A percentile compares a stretch with the other conserved stretches of the same genome.
Evolutionary conservation across 2,329 filamentous ascomycete species (phyloP).

Genomic region (Diaporthe sp.): DNA sequence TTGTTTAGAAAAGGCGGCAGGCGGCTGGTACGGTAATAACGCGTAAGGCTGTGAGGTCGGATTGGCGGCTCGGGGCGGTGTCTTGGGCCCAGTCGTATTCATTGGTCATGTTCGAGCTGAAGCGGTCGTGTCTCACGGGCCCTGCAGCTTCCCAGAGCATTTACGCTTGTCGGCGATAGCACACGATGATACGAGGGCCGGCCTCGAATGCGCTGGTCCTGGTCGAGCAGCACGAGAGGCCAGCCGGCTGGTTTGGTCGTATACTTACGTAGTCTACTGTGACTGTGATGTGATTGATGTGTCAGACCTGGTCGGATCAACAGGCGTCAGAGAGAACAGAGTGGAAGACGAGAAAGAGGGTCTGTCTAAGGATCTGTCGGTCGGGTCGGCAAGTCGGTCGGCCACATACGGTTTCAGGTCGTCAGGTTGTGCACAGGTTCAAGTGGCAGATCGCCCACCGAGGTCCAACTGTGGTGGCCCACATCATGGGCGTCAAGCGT

Average conservation of each 20-base stretch:
- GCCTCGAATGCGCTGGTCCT: not conserved
- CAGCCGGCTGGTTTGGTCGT: not conserved
- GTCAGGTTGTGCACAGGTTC: conserved; percentile 17
- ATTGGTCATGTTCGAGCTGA: conserved; percentile 35
- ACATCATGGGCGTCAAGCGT: conserved; percentile 19
- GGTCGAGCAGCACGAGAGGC: not conserved
- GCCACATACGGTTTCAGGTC: conserved; percentile 20
- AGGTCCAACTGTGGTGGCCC: not conserved
- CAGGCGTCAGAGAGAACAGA: not conserved
- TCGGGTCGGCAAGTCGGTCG: conserved; percentile 14
- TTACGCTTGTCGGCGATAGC: conserved; percentile 3
- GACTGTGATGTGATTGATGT: not conserved
- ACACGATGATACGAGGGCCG: conserved; percentile 15
- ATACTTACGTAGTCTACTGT: not conserved
- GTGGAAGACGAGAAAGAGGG: not conserved
- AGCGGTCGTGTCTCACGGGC: conserved; percentile 16
- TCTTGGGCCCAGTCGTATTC: conserved; percentile 18
- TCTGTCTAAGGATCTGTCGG: not conserved
- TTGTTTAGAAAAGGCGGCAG: not conserved
- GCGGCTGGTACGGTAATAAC: conserved; percentile 8
- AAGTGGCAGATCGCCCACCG: not conserved
- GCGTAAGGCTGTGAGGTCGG: conserved; percentile 28
- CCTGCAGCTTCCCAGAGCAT: conserved; percentile 23
- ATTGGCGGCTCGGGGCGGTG: conserved; percentile 34
- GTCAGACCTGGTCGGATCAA: not conserved